Percentiles rank a stretch among this genome's conserved stretches.
phyloP scores from a whole-genome alignment of 441 rosid genomes.

The Macaranga tanarius region DNA sequence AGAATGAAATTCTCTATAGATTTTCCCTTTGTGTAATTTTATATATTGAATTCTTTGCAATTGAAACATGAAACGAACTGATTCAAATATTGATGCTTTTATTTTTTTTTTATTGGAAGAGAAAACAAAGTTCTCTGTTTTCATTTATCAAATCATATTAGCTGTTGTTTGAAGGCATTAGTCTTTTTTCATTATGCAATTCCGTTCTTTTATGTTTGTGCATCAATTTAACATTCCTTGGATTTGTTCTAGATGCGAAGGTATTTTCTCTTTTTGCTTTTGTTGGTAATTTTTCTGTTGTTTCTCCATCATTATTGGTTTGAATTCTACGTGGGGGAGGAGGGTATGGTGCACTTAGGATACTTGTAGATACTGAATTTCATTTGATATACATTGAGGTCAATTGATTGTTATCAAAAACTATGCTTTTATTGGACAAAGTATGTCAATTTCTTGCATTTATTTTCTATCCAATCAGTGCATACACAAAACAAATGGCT shows the following conservation, averaged over 20 bases:
- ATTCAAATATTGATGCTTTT: slow-evolving; percentile 24
- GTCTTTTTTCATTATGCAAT: slow-evolving; percentile 3
- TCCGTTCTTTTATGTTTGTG: slow-evolving; percentile 10
- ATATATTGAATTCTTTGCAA: slow-evolving; percentile 23
- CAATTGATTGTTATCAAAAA: not conserved
- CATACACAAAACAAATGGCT: slow-evolving; percentile 10
- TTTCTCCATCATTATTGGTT: too few species aligned
- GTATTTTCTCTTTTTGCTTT: slow-evolving; percentile 5
- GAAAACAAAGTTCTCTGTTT: slow-evolving; percentile 22
- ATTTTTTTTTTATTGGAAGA: slow-evolving; percentile 12
- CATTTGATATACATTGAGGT: not conserved
- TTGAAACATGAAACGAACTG: slow-evolving; percentile 24
- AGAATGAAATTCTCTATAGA: slow-evolving; percentile 40
- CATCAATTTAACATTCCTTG: slow-evolving; percentile 7
- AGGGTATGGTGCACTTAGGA: too few species aligned
- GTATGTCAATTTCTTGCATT: slow-evolving; percentile 2
- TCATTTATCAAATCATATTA: slow-evolving; percentile 8
- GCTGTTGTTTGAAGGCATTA: not conserved
- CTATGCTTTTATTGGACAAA: not conserved
- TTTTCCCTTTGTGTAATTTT: slow-evolving; percentile 36
- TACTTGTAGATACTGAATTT: too few species aligned
- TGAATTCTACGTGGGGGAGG: too few species aligned
- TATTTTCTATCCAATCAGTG: not conserved
- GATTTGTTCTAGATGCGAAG: not conserved
- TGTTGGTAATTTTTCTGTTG: not conserved